A percentile compares a stretch with the other conserved stretches of the same genome.
Conservation (phyloP, 495 filamentous ascomycete genomes). For the Trichoderma virens region DNA sequence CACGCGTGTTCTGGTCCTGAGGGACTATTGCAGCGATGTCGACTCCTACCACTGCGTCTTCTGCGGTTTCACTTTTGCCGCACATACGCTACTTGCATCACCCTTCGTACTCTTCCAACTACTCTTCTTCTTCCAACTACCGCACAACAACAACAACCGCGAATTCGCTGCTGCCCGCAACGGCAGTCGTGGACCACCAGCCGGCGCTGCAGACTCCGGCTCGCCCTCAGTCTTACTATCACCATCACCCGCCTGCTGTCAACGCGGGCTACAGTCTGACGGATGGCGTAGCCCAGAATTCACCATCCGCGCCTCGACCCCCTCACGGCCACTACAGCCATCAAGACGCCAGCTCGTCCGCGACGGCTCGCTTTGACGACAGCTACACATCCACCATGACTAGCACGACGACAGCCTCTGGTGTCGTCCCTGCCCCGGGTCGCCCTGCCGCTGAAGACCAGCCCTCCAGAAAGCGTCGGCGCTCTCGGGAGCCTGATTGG, state of each 20-base stretch:
- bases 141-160: slow-evolving; percentile 31
- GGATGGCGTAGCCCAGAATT: slow-evolving; percentile 27
- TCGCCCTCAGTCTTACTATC: slow-evolving; percentile 19
- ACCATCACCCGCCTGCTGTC: slow-evolving; percentile 34
- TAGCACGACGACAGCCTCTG: background rate
- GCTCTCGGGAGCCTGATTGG: slow-evolving; percentile 73
- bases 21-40: slow-evolving; percentile 53
- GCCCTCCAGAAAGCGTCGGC: slow-evolving; percentile 43
- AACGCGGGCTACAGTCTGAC: slow-evolving; percentile 27
- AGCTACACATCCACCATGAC: slow-evolving; percentile 12
- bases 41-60: slow-evolving; percentile 66
- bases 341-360: background rate
- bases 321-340: slow-evolving; percentile 20
- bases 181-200: slow-evolving; percentile 42
- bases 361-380: slow-evolving; percentile 21
- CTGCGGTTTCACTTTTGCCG: slow-evolving; percentile 55
- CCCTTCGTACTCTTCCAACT: slow-evolving; percentile 43
- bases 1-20: background rate
- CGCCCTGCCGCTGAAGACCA: slow-evolving; percentile 25
- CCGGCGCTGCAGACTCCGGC: slow-evolving; percentile 23
- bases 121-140: slow-evolving; percentile 38
- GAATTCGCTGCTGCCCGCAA: slow-evolving; percentile 41
- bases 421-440: slow-evolving; percentile 31
- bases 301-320: slow-evolving; percentile 26
- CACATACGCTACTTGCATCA: slow-evolving; percentile 37